A percentile compares a stretch with the other conserved stretches of the same genome.
Conservation (phyloP, 2,329 filamentous ascomycete genomes). For the Teratosphaeria epicoccoides region DNA sequence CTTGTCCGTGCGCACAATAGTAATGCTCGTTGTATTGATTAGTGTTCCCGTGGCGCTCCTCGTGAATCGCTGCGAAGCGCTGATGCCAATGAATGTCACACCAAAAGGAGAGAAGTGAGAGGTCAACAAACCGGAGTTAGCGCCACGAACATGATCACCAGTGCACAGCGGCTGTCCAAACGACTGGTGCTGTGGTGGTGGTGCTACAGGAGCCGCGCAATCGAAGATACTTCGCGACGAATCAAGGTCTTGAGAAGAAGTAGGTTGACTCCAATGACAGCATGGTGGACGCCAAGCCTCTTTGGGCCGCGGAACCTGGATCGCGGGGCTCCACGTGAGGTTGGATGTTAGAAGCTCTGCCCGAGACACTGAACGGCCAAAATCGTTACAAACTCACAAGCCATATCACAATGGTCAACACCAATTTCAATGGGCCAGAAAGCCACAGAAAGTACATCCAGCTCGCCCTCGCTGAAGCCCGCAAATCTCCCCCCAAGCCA, state of each 20-base stretch:
- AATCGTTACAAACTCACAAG: neutral
- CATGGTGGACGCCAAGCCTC: neutral
- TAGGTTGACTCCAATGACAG: neutral
- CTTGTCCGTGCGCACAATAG: neutral
- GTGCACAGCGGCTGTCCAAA: neutral
- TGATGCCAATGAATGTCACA: neutral
- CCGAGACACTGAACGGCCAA: neutral
- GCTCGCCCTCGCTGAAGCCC: slow-evolving; percentile 64
- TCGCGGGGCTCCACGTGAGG: neutral
- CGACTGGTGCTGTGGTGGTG: neutral
- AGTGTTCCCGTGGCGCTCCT: neutral
- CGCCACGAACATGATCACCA: neutral
- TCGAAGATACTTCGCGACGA: neutral
- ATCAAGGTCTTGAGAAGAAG: neutral
- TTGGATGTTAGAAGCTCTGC: neutral
- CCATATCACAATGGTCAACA: neutral
- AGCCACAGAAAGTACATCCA: slow-evolving; percentile 45
- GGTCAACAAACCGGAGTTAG: neutral
- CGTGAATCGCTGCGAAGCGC: neutral
- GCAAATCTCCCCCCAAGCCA: slow-evolving; percentile 69
- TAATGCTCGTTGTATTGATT: neutral
- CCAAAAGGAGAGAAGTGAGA: neutral
- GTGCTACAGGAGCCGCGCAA: neutral
- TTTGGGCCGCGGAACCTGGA: no score
- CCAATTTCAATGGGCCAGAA: neutral